Conservation (phyloP, 345 rosid genomes). For the Excoecaria agallocha region DNA sequence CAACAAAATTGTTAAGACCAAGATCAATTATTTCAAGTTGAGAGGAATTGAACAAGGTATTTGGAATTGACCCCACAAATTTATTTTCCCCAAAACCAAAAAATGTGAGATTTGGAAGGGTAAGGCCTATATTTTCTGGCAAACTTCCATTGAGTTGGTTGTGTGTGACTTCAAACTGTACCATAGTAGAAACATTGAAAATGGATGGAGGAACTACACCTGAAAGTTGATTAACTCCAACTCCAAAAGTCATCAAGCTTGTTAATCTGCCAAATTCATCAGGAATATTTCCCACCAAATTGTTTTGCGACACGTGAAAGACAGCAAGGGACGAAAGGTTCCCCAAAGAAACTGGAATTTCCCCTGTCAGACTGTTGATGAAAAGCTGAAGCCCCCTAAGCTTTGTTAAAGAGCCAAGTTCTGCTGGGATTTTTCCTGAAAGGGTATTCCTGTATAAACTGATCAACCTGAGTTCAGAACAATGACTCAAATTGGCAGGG, state of each 20-base stretch:
- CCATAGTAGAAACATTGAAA: slow-evolving; percentile 23
- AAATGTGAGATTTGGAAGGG: slow-evolving; percentile 1
- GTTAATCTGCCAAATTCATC: slow-evolving; percentile 7
- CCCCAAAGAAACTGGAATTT: slow-evolving; percentile 19
- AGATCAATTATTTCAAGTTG: neutral
- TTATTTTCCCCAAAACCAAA: slow-evolving; percentile 13
- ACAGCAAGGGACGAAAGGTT: slow-evolving; percentile 9
- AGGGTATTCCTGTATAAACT: slow-evolving; percentile 1
- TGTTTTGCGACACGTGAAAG: neutral
- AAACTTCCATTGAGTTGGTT: slow-evolving; percentile 17
- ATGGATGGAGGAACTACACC: slow-evolving; percentile 30
- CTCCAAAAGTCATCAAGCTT: neutral
- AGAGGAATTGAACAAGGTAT: slow-evolving; percentile 12
- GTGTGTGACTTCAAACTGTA: neutral
- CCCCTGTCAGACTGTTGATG: slow-evolving; percentile 22
- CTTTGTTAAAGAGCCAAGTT: slow-evolving; percentile 20
- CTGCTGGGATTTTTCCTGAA: slow-evolving; percentile 15
- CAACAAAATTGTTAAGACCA: slow-evolving; percentile 5
- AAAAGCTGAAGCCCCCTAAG: slow-evolving; percentile 13
- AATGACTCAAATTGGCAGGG: slow-evolving; percentile 10
- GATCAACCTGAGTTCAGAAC: slow-evolving; percentile 6
- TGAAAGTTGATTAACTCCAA: slow-evolving; percentile 4
- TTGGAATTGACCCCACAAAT: slow-evolving; percentile 24
- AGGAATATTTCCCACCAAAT: slow-evolving; percentile 21
- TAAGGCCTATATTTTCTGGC: slow-evolving; percentile 13